These are phyloP conservation scores for Vigna trinervia DNA, from an alignment of 306 rosid genomes.

Conservation along the genomic window DNA sequence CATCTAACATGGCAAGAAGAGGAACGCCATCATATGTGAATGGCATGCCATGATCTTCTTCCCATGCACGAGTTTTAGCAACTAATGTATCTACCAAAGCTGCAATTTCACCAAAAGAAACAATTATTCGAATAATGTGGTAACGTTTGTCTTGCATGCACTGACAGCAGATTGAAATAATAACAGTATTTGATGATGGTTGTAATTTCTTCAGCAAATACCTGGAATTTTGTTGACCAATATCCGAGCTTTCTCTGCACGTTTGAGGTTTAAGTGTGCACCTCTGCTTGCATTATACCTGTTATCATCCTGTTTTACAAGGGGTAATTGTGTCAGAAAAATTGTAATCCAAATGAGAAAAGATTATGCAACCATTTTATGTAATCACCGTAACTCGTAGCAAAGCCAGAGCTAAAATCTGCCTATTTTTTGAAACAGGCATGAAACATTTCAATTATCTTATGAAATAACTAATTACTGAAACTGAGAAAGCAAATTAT, in stretches of 20 bases:
- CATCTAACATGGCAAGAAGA: conserved; percentile 98
- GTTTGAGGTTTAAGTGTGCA: conserved; percentile 98
- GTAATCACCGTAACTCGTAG: conserved; percentile 27
- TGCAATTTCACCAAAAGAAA: conserved; percentile 55
- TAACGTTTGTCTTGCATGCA: neutral
- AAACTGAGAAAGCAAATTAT: neutral
- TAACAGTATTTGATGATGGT: conserved; percentile 15
- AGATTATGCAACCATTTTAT: conserved; percentile 8
- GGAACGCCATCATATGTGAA: conserved; percentile 95
- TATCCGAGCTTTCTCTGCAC: conserved; percentile 97
- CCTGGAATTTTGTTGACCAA: conserved; percentile 97
- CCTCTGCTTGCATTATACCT: conserved; percentile 99
- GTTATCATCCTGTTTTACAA: conserved; percentile 91
- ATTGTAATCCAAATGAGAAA: conserved; percentile 13
- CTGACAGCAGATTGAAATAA: conserved; percentile 4
- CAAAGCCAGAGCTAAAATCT: conserved; percentile 35
- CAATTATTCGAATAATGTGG: conserved; percentile 8
- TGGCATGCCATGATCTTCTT: conserved; percentile 83
- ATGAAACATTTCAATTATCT: conserved; percentile 7
- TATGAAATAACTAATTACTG: conserved; percentile 10
- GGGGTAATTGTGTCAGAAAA: conserved; percentile 42
- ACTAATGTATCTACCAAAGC: conserved; percentile 93
- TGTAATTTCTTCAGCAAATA: conserved; percentile 42
- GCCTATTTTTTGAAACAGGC: conserved; percentile 16
- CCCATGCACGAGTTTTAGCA: conserved; percentile 96